Evolutionary conservation across 352 stramenopile species (phyloP).

Genomic region (Phytophthora capsici): DNA sequence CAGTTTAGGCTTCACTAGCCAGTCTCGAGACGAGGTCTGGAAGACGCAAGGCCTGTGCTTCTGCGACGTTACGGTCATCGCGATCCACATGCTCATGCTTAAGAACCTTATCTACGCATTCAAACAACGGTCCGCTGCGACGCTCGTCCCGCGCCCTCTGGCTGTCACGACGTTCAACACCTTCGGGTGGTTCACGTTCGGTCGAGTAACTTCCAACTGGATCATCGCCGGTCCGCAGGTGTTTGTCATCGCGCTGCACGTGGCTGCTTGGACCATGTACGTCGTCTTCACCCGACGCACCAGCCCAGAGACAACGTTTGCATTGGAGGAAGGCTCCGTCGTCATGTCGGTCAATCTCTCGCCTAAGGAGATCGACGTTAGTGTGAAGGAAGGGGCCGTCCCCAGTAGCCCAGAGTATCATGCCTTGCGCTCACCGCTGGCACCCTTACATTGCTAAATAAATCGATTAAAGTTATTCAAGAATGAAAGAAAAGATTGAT

Average conservation of each 20-base stretch:
- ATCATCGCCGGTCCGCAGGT: slow-evolving; percentile 59
- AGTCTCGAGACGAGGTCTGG: slow-evolving; percentile 34
- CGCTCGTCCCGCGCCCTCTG: slow-evolving; percentile 46
- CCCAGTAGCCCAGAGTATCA: slow-evolving; percentile 29
- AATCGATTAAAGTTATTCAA: slow-evolving; percentile 1
- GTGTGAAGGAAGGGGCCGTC: slow-evolving; percentile 6
- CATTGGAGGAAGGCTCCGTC: slow-evolving; percentile 18
- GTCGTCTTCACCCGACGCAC: slow-evolving; percentile 30
- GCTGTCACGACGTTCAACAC: slow-evolving; percentile 58
- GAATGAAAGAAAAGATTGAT: slow-evolving; percentile 4
- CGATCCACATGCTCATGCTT: slow-evolving; percentile 52
- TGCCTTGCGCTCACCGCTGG: slow-evolving; percentile 24
- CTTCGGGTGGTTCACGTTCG: slow-evolving; percentile 57
- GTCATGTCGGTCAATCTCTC: slow-evolving; percentile 22
- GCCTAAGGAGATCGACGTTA: slow-evolving; percentile 19
- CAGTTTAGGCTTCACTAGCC: slow-evolving; percentile 29
- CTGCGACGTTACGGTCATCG: slow-evolving; percentile 36
- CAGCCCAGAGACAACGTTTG: background rate
- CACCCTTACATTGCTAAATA: slow-evolving; percentile 12
- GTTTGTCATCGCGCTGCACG: slow-evolving; percentile 46
- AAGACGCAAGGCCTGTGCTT: slow-evolving; percentile 44
- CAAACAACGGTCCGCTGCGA: slow-evolving; percentile 41
- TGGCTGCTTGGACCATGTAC: slow-evolving; percentile 42
- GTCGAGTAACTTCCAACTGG: slow-evolving; percentile 52
- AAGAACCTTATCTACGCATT: slow-evolving; percentile 46